Conservation (phyloP, 2,329 filamentous ascomycete genomes). For the Phaeosphaeria sp. region DNA sequence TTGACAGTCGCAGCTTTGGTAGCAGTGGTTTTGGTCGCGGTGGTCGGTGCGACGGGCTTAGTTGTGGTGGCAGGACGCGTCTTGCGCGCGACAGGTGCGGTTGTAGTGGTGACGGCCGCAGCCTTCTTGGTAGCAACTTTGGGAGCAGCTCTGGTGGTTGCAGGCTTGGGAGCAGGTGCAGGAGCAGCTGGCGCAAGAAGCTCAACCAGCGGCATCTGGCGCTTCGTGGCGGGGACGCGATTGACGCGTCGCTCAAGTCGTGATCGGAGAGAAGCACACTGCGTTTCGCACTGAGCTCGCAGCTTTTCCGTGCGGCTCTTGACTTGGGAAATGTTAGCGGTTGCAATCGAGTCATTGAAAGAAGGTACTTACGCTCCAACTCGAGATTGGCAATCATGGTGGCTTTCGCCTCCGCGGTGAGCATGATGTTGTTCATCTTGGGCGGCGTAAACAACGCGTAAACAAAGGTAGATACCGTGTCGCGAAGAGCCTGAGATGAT, state of each 20-base stretch:
- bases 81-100: slow-evolving; percentile 14
- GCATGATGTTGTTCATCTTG: slow-evolving; percentile 28
- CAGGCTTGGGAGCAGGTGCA: background rate
- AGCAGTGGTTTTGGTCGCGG: slow-evolving; percentile 11
- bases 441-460: slow-evolving; percentile 26
- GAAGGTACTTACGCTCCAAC: slow-evolving; percentile 33
- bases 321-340: slow-evolving; percentile 61
- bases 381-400: slow-evolving; percentile 41
- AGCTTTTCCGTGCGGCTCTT: slow-evolving; percentile 87
- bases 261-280: slow-evolving; percentile 82
- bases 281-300: slow-evolving; percentile 85
- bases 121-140: background rate
- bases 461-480: slow-evolving; percentile 7
- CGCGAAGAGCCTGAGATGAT: background rate
- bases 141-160: background rate
- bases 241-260: slow-evolving; percentile 94
- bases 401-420: slow-evolving; percentile 45
- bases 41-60: slow-evolving; percentile 5
- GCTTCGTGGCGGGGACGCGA: slow-evolving; percentile 80
- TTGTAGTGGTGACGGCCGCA: slow-evolving; percentile 4
- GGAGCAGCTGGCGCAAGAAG: slow-evolving; percentile 59
- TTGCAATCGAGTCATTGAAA: slow-evolving; percentile 14
- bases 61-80: slow-evolving; percentile 13
- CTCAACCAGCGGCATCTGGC: slow-evolving; percentile 83
- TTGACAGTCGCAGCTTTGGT: slow-evolving; percentile 15